Evolutionary conservation across 768 basidiomycete species (phyloP), one percentile per base, ranked within the genome.

Genomic region (Naganishia antarctica): DNA sequence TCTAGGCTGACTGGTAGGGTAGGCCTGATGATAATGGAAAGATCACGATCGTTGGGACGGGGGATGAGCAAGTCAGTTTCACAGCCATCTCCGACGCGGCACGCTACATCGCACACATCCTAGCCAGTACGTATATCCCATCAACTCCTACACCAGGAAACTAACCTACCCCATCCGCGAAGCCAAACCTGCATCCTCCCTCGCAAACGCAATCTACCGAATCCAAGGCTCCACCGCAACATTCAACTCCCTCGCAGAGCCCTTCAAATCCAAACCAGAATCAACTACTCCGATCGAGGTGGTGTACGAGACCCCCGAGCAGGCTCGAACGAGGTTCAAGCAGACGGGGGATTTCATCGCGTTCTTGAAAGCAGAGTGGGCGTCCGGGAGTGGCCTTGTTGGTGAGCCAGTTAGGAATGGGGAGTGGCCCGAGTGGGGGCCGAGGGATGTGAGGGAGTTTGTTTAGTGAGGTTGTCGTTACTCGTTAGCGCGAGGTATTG

Each of bases 351-450:
- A 67, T 18, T 67, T 67, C 23, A 5, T 67, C 18, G 50, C 53
- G 15, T 64, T 51, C 41, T 28, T 64, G 26, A 64, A 63, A 43
- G 62, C 51, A 8, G 53, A 64, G n/a, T 63, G 53, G 46, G 61
- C 48, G 13, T 8, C 4, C 18, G 63, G 63, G 16, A 12, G 32
- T 18, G 66, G 66, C 15, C 28, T 37, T 25, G 31, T 44, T 4
- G 43, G 58, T 1, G 58, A 59, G 58, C 50, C 50, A 1, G 2
- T 51, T 7, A 51, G 31, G 15, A 51, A 51, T 34, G 28, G 15
- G 8, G 3, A 18, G 12, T 51, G 50, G 50, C 21, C 18, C 9
- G 50, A 51, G 11, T 51, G 50, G 50, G 21, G 21, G 31, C 50
- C 50, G 15, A 51, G 23, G 31, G 50, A 51, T 34, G 31, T 51